phyloP scores from a whole-genome alignment of 495 filamentous ascomycete genomes.

The Xylaria grammica region DNA sequence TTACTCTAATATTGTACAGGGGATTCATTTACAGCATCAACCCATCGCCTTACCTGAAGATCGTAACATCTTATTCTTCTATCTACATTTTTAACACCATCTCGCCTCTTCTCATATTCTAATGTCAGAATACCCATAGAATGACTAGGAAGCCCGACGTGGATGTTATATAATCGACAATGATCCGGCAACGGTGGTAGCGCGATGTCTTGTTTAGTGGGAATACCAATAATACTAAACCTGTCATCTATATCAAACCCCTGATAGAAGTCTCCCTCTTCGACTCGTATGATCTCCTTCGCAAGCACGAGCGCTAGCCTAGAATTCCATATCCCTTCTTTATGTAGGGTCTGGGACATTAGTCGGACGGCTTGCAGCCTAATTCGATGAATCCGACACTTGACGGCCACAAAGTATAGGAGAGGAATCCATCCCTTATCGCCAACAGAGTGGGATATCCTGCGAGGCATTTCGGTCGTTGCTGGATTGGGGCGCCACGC shows the following conservation, averaged over 20 bases:
- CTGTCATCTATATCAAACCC: constrained; percentile 23
- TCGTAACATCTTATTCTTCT: constrained; percentile 18
- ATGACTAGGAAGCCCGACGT: constrained; percentile 25
- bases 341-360: constrained; percentile 45
- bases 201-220: constrained; percentile 1
- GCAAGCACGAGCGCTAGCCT: constrained; percentile 33
- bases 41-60: constrained; percentile 1
- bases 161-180: constrained; percentile 13
- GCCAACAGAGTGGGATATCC: constrained; percentile 41
- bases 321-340: constrained; percentile 59
- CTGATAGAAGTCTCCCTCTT: constrained; percentile 40
- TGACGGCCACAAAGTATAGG: constrained; percentile 59
- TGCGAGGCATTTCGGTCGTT: constrained; percentile 17
- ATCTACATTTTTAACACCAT: background rate
- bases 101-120: constrained; percentile 19
- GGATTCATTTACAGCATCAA: background rate
- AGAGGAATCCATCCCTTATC: constrained; percentile 59
- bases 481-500: constrained; percentile 6
- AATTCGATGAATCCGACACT: constrained; percentile 58
- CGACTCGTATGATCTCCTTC: constrained; percentile 42
- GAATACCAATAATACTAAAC: constrained; percentile 12
- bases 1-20: background rate
- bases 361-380: constrained; percentile 50
- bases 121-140: constrained; percentile 18
- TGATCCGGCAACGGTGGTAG: constrained; percentile 7